Conservation (phyloP, 805 yeast genomes). For the Candida succiphila region DNA sequence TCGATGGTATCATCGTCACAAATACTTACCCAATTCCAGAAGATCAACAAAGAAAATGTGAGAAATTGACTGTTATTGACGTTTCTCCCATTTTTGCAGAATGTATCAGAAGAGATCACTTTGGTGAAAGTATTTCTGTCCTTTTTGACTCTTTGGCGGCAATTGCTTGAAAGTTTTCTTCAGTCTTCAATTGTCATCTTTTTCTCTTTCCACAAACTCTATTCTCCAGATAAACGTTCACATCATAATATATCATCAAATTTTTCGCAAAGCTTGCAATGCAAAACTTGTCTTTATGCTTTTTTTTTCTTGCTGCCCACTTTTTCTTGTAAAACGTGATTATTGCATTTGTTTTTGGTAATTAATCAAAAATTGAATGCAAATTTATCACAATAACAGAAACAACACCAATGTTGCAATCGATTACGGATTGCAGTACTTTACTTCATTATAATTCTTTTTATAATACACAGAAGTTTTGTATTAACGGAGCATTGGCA, state of each 20-base stretch:
- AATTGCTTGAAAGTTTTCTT: slow-evolving; percentile 19
- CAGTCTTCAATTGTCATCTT: slow-evolving; percentile 14
- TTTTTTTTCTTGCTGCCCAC: background rate
- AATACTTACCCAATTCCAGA: slow-evolving; percentile 87
- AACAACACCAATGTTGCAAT: slow-evolving; percentile 46
- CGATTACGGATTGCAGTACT: slow-evolving; percentile 53
- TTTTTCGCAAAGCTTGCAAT: no score
- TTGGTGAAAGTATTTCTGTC: slow-evolving; percentile 93
- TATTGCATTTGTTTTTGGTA: no score
- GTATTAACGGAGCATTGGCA: slow-evolving; percentile 59
- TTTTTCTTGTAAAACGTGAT: no score
- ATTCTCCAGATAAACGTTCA: slow-evolving; percentile 3
- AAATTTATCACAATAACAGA: no score
- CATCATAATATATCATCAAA: no score
- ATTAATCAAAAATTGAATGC: no score
- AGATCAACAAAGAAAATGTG: slow-evolving; percentile 43
- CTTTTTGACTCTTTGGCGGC: slow-evolving; percentile 80
- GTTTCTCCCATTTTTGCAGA: slow-evolving; percentile 95
- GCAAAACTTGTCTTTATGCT: background rate
- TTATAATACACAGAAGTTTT: slow-evolving; percentile 14
- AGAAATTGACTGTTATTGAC: slow-evolving; percentile 79
- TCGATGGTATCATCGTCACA: slow-evolving; percentile 89
- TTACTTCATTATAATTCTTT: slow-evolving; percentile 16
- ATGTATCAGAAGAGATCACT: slow-evolving; percentile 97
- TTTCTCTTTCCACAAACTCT: no score